A percentile compares a stretch with the other conserved stretches of the same genome.
phyloP scores from a whole-genome alignment of 2,329 filamentous ascomycete genomes.

The Emmonsia crescens region DNA sequence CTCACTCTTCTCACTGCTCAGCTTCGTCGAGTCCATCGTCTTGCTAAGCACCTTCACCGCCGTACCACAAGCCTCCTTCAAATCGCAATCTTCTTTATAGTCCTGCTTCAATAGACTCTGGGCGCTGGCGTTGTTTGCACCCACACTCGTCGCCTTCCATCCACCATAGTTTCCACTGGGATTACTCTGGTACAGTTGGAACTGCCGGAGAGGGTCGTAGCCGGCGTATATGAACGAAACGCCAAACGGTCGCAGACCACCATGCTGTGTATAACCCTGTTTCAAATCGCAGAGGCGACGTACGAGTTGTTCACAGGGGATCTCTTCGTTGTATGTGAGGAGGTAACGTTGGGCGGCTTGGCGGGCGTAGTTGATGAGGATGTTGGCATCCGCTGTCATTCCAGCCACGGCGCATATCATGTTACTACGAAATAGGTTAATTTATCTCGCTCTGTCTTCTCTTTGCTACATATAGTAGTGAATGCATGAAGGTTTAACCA shows the following conservation, averaged over 20 bases:
- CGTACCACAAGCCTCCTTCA: slow-evolving; percentile 94
- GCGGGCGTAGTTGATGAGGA: slow-evolving; percentile 98
- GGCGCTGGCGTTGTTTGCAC: slow-evolving; percentile 95
- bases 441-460: neutral
- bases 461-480: neutral
- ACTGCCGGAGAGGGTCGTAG: slow-evolving; percentile 90
- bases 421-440: slow-evolving; percentile 52
- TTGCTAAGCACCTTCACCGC: slow-evolving; percentile 99
- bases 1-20: slow-evolving; percentile 98
- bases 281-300: slow-evolving; percentile 94
- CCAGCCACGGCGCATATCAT: slow-evolving; percentile 99
- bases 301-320: slow-evolving; percentile 96
- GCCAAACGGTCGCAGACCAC: slow-evolving; percentile 93
- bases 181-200: slow-evolving; percentile 98
- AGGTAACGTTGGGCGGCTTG: slow-evolving; percentile 96
- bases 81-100: slow-evolving; percentile 94
- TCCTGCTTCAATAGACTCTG: slow-evolving; percentile 97
- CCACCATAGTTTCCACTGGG: slow-evolving; percentile 97
- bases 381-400: slow-evolving; percentile 99
- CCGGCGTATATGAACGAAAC: slow-evolving; percentile 99
- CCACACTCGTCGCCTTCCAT: slow-evolving; percentile 97
- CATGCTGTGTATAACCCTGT: slow-evolving; percentile 98
- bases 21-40: slow-evolving; percentile 98
- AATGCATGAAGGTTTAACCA: slow-evolving; percentile 22
- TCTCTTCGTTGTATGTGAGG: slow-evolving; percentile 98